Base-by-base conservation (phyloP, 2,329 filamentous ascomycete species). In the Venturia effusa region DNA sequence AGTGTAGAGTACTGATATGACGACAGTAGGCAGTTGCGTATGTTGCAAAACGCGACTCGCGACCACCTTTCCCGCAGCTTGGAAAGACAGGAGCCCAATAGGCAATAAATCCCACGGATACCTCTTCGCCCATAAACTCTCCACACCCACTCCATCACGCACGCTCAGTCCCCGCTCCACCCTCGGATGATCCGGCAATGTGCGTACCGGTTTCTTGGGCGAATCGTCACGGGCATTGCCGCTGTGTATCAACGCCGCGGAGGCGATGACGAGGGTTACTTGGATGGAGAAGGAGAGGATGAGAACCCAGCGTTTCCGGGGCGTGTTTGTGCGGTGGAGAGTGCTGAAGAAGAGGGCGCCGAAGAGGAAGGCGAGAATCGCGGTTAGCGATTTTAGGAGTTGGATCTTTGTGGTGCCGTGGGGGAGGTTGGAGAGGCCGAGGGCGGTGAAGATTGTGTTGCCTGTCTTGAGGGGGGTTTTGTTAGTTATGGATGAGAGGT, bases 41-140 rank as follows among this genome's bases (percentile, higher is more conserved):
- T 86, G 88, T 69, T 85, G 82, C 66, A 93, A 74, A 0, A 88
- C 85, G 3, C 89, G 78, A 69, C 87, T 90, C 0, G 84, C 84
- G n/a, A 92, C 86, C 0, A 89, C 88, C 72, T 93, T 89, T 0
- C 89, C 90, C 63, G 87, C 88, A 67, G 85, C 87, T 76, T 93
- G 89, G 69, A 93, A 90, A 1, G 88, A 87, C 6, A 92, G 80
- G 8, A 90, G 76, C 0, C 83, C 84, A 55, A 92, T 80, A 0
- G 89, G 88, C 27, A 57, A 17, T 15, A 57, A 30, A 34, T 57
- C 30, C 8, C 15, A 34, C 1, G 30, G 51, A 19, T 32, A 34
- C 3, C 27, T 15, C 5, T n/a, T 32, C 11, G 15, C 4, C 24
- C 13, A 7, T 19, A 54, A 17, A 19, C 4, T 54, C 24, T 30